Conservation (phyloP, 768 basidiomycete genomes). For the Boletus barrowsii region DNA sequence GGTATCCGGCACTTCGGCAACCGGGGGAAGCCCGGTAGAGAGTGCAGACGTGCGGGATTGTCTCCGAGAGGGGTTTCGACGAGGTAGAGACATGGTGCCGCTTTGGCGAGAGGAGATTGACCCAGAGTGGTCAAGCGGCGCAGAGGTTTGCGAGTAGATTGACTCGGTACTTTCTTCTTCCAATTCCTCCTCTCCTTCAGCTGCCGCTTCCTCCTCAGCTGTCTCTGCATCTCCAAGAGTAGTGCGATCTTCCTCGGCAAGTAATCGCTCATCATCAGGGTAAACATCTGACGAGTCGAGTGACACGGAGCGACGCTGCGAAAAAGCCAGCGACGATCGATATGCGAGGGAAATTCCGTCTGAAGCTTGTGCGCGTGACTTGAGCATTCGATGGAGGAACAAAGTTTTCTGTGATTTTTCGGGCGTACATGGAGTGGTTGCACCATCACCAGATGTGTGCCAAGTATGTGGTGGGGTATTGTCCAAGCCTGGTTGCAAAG, state of each 20-base stretch:
- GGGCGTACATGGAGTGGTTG: not conserved
- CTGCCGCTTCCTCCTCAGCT: not conserved
- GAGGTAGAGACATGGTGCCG: not conserved
- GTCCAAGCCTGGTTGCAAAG: not conserved
- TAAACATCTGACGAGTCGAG: not conserved
- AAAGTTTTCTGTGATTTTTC: not conserved
- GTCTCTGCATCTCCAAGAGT: conserved; percentile 14
- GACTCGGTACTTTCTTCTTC: conserved; percentile 11
- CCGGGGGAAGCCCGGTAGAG: conserved; percentile 12
- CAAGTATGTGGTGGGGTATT: not conserved
- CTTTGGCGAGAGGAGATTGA: conserved; percentile 3
- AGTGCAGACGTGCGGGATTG: not conserved
- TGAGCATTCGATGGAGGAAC: conserved; percentile 22
- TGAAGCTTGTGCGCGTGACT: conserved; percentile 20
- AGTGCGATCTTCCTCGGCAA: conserved; percentile 16
- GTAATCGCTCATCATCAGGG: conserved; percentile 8
- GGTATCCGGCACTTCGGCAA: conserved; percentile 17
- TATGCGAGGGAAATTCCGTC: not conserved
- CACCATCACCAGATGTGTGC: not conserved
- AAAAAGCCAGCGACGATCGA: conserved; percentile 1
- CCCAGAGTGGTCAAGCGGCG: conserved; percentile 10
- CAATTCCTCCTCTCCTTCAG: not conserved
- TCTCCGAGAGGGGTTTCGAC: conserved; percentile 11
- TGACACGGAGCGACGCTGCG: conserved; percentile 6
- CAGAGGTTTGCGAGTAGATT: conserved; percentile 26